These are phyloP conservation scores for Brassica nigra DNA, from an alignment of 345 rosid genomes.

Conservation along the genomic window DNA sequence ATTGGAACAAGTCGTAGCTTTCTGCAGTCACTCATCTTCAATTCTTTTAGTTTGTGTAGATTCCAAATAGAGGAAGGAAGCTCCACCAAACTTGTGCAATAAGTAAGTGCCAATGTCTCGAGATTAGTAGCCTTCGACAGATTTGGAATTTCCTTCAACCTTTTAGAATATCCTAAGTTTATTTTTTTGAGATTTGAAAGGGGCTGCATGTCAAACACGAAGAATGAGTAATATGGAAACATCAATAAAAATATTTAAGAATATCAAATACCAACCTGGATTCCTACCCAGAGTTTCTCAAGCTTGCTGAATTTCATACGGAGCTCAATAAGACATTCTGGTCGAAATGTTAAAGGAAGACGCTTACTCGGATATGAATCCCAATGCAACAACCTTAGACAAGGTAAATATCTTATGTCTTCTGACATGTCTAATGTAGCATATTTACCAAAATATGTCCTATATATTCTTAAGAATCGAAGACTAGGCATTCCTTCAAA, in stretches of 20 bases:
- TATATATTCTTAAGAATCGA: conserved; percentile 15
- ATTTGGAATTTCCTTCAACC: conserved; percentile 24
- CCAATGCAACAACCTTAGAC: conserved; percentile 10
- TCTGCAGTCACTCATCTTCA: neutral
- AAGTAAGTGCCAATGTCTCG: neutral
- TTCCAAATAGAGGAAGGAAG: conserved; percentile 4
- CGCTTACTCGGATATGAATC: neutral
- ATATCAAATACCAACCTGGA: conserved; percentile 1
- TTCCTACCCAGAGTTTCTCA: neutral
- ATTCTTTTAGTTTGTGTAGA: neutral
- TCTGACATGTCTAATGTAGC: neutral
- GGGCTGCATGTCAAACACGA: conserved; percentile 10
- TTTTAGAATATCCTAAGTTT: neutral
- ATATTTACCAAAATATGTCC: neutral
- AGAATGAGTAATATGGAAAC: too few relatives aligned
- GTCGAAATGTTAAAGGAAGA: conserved; percentile 20
- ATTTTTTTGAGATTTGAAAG: conserved; percentile 20
- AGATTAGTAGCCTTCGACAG: conserved; percentile 25
- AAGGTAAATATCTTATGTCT: neutral
- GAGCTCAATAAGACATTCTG: neutral
- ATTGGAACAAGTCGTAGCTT: neutral
- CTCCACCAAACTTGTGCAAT: conserved; percentile 22
- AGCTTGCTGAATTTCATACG: neutral
- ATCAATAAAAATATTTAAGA: too few relatives aligned
- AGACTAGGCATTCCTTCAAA: conserved; percentile 35